Conservation (phyloP, 352 stramenopile species). For the Phytophthora syringae region DNA sequence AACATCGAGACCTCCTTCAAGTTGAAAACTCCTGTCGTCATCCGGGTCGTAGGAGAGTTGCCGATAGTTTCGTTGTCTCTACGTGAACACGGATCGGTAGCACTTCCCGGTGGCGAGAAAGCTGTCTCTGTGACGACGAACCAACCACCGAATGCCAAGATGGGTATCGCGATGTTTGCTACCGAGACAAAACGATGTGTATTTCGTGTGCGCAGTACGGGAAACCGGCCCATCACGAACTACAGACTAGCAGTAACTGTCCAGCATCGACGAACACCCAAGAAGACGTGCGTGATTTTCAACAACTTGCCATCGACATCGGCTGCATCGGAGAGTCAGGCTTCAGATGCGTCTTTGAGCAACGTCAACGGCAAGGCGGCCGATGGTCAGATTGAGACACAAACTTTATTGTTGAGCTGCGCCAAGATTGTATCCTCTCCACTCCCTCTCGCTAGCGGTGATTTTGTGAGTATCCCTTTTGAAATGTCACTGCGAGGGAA, state of each 20-base stretch:
- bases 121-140: background rate
- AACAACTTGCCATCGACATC: slow-evolving; percentile 42
- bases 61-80: slow-evolving; percentile 59
- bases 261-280: slow-evolving; percentile 33
- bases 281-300: slow-evolving; percentile 51
- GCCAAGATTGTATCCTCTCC: slow-evolving; percentile 24
- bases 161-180: slow-evolving; percentile 68
- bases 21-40: slow-evolving; percentile 29
- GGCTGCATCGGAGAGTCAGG: background rate
- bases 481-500: slow-evolving; percentile 38
- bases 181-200: slow-evolving; percentile 69
- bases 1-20: slow-evolving; percentile 69
- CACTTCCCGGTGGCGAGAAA: slow-evolving; percentile 14
- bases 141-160: slow-evolving; percentile 11
- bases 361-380: background rate
- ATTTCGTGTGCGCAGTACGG: slow-evolving; percentile 59
- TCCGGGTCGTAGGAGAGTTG: slow-evolving; percentile 54
- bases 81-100: slow-evolving; percentile 46
- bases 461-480: slow-evolving; percentile 47
- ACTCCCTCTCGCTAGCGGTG: slow-evolving; percentile 41
- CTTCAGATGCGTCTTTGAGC: background rate
- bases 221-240: slow-evolving; percentile 47
- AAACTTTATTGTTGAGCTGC: slow-evolving; percentile 26
- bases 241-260: slow-evolving; percentile 48
- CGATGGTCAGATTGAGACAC: slow-evolving; percentile 20